Base-by-base conservation (phyloP, 164 flowering plant species). In the Kalanchoe fedtschenkoi region DNA sequence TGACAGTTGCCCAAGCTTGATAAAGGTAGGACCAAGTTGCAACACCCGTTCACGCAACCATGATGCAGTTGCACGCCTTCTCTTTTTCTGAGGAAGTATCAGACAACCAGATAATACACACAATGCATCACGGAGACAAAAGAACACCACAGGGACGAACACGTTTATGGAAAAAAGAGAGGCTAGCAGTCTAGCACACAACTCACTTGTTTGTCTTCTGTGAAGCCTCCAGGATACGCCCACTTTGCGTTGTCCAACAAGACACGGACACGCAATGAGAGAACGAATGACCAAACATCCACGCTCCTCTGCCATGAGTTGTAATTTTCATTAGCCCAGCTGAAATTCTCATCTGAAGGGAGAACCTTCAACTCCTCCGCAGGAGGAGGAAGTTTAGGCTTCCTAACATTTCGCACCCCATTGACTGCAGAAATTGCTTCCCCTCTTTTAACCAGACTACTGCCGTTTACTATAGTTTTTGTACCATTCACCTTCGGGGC, bases 1-100 rank as follows among this genome's bases (percentile, higher is more conserved):
- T 19, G 86, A 83, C 46, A 89, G 66, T 70, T 92, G 96, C 33
- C 98, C 98, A 22, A 92, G 83, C 75, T 92, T 92, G 57, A 92
- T 89, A 70, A 92, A 88, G 62, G 96, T 89, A 26, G 98, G 96
- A 37, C 98, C 98, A 65, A 92, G 98, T 73, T 89, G 93, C 74
- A 92, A 69, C 34, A 87, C 89, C 69, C 85, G 1, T 74, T 92
- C 93, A 61, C 95, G 70, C 42, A 92, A 70, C 98, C 98, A 92
- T 26, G 93, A 81, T 17, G 96, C 98, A 56, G 95, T 92, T 66
- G 62, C 78, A 39, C 65, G 61, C 73, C 92, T 79, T 73, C 97
- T 87, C 9, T 42, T 70, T 81, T 75, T 83, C 98, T 92, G 78
- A 58, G 63, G 26, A 34, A 55, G 33, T 42, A 69, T 62, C 24